Evolutionary conservation across 2,329 filamentous ascomycete species (phyloP).

Genomic region (Claviceps pusilla): DNA sequence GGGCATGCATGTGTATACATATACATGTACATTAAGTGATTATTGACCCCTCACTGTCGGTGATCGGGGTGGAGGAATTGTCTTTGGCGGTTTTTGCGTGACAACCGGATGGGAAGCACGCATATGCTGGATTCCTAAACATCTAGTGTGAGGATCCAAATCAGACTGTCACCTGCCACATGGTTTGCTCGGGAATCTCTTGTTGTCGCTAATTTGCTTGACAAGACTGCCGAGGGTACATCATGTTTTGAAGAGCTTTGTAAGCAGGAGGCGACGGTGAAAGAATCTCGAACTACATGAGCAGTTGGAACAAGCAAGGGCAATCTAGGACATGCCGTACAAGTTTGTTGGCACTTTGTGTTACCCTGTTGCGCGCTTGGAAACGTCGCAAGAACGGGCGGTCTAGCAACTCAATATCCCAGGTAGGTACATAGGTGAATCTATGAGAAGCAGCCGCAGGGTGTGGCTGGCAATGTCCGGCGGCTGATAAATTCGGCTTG

Average conservation of each 20-base stretch:
- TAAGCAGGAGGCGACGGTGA: slow-evolving; percentile 26
- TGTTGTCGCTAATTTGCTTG: too few relatives aligned
- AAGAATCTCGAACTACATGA: slow-evolving; percentile 8
- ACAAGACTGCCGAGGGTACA: slow-evolving; percentile 11
- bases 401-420: slow-evolving; percentile 30
- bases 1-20: too few relatives aligned
- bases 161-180: too few relatives aligned
- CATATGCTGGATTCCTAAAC: too few relatives aligned
- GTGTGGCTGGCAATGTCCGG: slow-evolving; percentile 14
- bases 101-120: too few relatives aligned
- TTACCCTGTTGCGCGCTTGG: slow-evolving; percentile 27
- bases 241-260: slow-evolving; percentile 40
- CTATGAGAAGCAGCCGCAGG: slow-evolving; percentile 29
- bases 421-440: too few relatives aligned
- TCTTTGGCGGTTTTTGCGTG: too few relatives aligned
- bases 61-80: too few relatives aligned
- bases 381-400: slow-evolving; percentile 28
- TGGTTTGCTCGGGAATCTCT: too few relatives aligned
- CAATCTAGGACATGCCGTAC: slow-evolving; percentile 40
- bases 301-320: slow-evolving; percentile 28
- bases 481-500: slow-evolving; percentile 1
- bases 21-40: too few relatives aligned
- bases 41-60: too few relatives aligned
- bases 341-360: slow-evolving; percentile 31
- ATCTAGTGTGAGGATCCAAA: too few relatives aligned